Evolutionary conservation across 164 flowering plant genomes (phyloP).

Genomic region (Liriodendron chinense): DNA sequence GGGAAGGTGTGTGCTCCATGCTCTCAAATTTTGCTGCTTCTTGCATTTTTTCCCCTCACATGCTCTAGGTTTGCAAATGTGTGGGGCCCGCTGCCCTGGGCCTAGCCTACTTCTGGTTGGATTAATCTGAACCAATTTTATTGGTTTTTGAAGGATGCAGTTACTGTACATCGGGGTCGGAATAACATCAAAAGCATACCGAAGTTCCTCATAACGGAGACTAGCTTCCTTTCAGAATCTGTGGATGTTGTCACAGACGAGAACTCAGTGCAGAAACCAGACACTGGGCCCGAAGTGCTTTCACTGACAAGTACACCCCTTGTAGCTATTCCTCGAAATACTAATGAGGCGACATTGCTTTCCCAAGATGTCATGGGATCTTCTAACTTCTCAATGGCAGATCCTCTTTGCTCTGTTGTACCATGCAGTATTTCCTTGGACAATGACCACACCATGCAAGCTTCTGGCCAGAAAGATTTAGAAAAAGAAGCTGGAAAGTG

Average conservation of each 20-base stretch:
- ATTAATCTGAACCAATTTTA: background rate
- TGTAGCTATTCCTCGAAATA: constrained; percentile 27
- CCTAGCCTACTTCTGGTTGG: background rate
- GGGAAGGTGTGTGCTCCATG: constrained; percentile 37
- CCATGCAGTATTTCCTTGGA: constrained; percentile 71
- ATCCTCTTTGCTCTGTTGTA: constrained; percentile 90
- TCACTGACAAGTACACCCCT: constrained; percentile 35
- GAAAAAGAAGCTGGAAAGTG: constrained; percentile 18
- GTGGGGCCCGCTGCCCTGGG: background rate
- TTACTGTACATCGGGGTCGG: constrained; percentile 5
- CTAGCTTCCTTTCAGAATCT: constrained; percentile 82
- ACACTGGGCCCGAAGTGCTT: constrained; percentile 18
- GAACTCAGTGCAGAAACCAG: constrained; percentile 40
- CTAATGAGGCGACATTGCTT: constrained; percentile 21
- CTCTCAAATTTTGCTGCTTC: background rate
- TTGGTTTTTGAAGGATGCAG: constrained; percentile 29
- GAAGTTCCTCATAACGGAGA: constrained; percentile 39
- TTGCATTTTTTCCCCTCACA: background rate
- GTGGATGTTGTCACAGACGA: constrained; percentile 56
- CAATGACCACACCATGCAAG: constrained; percentile 14
- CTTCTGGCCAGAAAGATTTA: constrained; percentile 16
- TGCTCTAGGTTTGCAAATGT: background rate
- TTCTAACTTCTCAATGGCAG: constrained; percentile 44
- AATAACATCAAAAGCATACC: constrained; percentile 22
- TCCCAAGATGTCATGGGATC: constrained; percentile 49